Evolutionary conservation across 139 green algal species (phyloP).

Genomic region (Tetradesmus obliquus): DNA sequence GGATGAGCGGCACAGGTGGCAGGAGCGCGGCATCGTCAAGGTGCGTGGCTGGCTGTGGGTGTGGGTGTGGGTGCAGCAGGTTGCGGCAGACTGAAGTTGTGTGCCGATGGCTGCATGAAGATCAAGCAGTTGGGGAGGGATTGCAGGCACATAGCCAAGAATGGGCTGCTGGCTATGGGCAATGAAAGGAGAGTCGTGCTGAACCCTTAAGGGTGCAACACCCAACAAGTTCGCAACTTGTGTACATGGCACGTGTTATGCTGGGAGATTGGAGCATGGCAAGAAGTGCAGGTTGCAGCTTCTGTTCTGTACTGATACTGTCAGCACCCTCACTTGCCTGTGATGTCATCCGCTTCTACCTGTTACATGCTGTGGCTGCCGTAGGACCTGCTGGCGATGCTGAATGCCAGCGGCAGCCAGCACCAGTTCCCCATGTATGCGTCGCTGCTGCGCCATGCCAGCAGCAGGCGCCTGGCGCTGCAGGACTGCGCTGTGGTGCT

Average conservation of each 20-base stretch:
- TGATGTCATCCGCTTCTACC: not conserved
- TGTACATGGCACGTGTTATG: no score
- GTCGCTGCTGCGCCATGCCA: slow-evolving; percentile 46
- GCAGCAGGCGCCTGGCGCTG: not conserved
- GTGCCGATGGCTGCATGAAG: not conserved
- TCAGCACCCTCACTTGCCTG: not conserved
- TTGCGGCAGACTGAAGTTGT: not conserved
- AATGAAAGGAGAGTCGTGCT: no score
- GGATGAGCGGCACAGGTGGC: slow-evolving; percentile 26
- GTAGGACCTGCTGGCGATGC: slow-evolving; percentile 14
- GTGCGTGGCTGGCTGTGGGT: not conserved
- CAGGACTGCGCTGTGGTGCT: slow-evolving; percentile 18
- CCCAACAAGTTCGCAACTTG: no score
- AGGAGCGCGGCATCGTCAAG: slow-evolving; percentile 28
- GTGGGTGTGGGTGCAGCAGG: not conserved
- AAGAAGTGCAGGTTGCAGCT: no score
- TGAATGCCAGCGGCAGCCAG: not conserved
- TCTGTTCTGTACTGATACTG: not conserved
- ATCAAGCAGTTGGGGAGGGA: no score
- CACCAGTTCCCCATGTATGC: slow-evolving; percentile 42
- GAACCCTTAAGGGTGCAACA: no score
- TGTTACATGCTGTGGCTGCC: not conserved
- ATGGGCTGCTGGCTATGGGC: no score
- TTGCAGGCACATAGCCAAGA: no score
- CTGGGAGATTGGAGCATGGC: no score